Conservation (phyloP, 2,329 filamentous ascomycete genomes). For the Rutstroemia sp. region DNA sequence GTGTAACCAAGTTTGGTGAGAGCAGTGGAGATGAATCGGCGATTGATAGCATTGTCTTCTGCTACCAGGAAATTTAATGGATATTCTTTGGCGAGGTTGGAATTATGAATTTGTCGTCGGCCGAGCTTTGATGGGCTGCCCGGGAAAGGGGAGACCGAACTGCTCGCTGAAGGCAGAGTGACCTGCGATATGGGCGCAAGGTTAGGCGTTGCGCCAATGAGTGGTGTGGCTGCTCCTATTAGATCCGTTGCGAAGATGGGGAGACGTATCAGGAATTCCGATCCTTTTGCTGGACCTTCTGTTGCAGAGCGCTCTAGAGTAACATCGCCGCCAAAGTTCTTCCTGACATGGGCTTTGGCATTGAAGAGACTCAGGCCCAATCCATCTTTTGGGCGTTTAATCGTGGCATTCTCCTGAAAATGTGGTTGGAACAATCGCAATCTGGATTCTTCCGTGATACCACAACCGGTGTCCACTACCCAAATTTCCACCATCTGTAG, state of each 20-base stretch:
- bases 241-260: slow-evolving; percentile 34
- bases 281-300: slow-evolving; percentile 50
- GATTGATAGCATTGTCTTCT: slow-evolving; percentile 68
- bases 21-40: slow-evolving; percentile 59
- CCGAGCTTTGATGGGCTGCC: background rate
- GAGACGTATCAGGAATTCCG: slow-evolving; percentile 61
- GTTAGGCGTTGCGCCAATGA: slow-evolving; percentile 7
- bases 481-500: slow-evolving; percentile 50
- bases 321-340: slow-evolving; percentile 57
- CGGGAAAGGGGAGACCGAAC: slow-evolving; percentile 4
- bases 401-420: slow-evolving; percentile 59
- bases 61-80: slow-evolving; percentile 63
- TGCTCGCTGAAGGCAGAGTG: background rate
- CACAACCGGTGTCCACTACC: slow-evolving; percentile 59
- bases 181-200: slow-evolving; percentile 7
- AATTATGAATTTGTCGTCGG: slow-evolving; percentile 37
- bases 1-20: slow-evolving; percentile 59
- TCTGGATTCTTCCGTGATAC: slow-evolving; percentile 59
- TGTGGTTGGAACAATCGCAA: slow-evolving; percentile 64
- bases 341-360: slow-evolving; percentile 63
- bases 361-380: slow-evolving; percentile 62
- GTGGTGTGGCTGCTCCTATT: slow-evolving; percentile 2
- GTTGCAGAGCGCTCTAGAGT: slow-evolving; percentile 56
- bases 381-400: slow-evolving; percentile 60
- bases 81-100: slow-evolving; percentile 48